These are phyloP conservation scores for Apiospora saccharicola DNA, from an alignment of 2,329 filamentous ascomycete species.

Conservation along the genomic window DNA sequence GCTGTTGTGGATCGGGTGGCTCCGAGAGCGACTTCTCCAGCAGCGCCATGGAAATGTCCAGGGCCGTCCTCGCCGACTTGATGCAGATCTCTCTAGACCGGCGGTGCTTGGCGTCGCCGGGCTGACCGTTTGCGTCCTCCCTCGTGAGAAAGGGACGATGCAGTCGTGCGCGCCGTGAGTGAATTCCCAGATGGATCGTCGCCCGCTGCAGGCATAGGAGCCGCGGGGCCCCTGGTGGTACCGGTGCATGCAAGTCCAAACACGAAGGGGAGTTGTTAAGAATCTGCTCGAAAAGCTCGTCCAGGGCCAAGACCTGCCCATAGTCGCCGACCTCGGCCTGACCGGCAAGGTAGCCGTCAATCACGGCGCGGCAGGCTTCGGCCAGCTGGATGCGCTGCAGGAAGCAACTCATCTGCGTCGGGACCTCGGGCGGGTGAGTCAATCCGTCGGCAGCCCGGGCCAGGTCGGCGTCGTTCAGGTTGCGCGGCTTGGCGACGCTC, in stretches of 20 bases:
- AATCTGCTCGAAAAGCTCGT: conserved; percentile 37
- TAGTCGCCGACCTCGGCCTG: conserved; percentile 44
- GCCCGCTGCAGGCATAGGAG: conserved; percentile 33
- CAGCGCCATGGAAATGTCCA: conserved; percentile 33
- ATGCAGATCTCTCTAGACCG: conserved; percentile 35
- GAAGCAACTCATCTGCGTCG: conserved; percentile 47
- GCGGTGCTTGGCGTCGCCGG: conserved; percentile 28
- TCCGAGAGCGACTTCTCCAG: conserved; percentile 28
- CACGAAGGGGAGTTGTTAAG: conserved; percentile 33
- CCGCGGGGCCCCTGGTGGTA: conserved; percentile 29
- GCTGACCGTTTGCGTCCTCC: conserved; percentile 23
- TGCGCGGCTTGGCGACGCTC: conserved; percentile 47
- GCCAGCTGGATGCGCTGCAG: conserved; percentile 48
- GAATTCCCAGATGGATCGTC: conserved; percentile 33
- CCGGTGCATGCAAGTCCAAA: conserved; percentile 29
- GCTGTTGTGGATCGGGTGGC: conserved; percentile 4
- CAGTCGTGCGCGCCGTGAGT: conserved; percentile 37
- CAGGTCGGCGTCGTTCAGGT: conserved; percentile 49
- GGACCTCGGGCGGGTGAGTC: conserved; percentile 40
- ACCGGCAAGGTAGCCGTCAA: conserved; percentile 35
- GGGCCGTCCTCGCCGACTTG: conserved; percentile 35
- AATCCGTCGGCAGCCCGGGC: conserved; percentile 39
- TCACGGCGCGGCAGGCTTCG: conserved; percentile 46
- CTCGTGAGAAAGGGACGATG: conserved; percentile 39
- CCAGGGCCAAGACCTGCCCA: conserved; percentile 43